Conservation (phyloP, 1,284 basidiomycete species). For the Sporisorium scitamineum region DNA sequence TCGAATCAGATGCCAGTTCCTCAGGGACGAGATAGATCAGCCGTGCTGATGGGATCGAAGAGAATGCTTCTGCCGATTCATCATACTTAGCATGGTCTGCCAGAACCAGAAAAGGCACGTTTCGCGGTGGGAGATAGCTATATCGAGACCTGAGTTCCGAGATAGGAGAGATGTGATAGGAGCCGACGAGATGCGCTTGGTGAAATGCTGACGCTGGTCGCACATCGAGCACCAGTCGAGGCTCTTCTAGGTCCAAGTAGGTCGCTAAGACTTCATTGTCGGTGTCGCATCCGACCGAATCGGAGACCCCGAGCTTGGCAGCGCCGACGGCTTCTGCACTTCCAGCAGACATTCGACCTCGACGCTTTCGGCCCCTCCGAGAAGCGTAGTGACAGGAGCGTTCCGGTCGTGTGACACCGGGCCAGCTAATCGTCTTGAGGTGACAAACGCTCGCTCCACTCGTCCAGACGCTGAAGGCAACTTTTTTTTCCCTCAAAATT, state of each 20-base stretch:
- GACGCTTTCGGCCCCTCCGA: neutral
- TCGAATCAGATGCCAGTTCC: neutral
- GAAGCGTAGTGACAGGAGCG: neutral
- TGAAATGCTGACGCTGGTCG: slow-evolving; percentile 28
- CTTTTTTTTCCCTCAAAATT: neutral
- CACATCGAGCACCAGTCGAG: slow-evolving; percentile 40
- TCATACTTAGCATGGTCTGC: slow-evolving; percentile 12
- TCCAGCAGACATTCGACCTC: neutral
- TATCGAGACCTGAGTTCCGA: slow-evolving; percentile 38
- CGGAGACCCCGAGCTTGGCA: neutral
- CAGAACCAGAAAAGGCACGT: slow-evolving; percentile 29
- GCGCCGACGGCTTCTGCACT: neutral
- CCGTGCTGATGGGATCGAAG: slow-evolving; percentile 9
- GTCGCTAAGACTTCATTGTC: slow-evolving; percentile 3
- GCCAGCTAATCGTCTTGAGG: neutral
- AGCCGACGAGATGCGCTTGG: slow-evolving; percentile 27
- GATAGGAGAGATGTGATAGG: slow-evolving; percentile 34
- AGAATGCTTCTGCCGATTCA: slow-evolving; percentile 25
- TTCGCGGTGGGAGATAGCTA: slow-evolving; percentile 45
- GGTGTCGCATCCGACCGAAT: neutral
- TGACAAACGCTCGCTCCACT: neutral
- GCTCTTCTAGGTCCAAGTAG: slow-evolving; percentile 23
- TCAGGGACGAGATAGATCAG: slow-evolving; percentile 19
- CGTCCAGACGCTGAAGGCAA: neutral
- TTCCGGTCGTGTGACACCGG: neutral